Base-by-base conservation (phyloP, 1,284 basidiomycete genomes). In the Austroboletus novae-zelandiae region DNA sequence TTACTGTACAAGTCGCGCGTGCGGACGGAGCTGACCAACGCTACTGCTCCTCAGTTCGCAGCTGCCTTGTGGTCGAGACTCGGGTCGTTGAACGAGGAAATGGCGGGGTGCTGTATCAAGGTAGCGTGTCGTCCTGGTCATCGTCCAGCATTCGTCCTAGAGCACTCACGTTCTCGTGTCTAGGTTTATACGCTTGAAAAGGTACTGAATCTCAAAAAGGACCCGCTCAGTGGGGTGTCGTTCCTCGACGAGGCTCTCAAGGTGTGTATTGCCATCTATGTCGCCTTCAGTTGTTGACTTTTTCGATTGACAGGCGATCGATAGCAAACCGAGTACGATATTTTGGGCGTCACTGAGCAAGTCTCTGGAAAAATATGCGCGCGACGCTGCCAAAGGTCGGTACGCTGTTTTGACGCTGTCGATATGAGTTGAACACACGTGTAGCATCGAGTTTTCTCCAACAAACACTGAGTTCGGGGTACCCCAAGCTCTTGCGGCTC, bases 121-220 rank as follows among this genome's bases (percentile, higher is more conserved):
- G 91, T 87, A 57, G 42, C 30, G 5, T 31, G 50, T 8, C 13
- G n/a, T 35, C 25, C 39, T 35, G 11, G 15, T 34, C 25, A 1
- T 23, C 27, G 27, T 27, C 4, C 25, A 4, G 25, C 25, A 27
- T 8, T 14, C 17, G 27, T 23, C 44, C 8, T n/a, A 25, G 41
- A 27, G 20, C 44, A 34, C 29, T 56, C 48, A 47, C 4, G 9
- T 17, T 9, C 29, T 50, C 50, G 29, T 2, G 4, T 31, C 25
- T 29, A 94, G 88, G 91, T 98, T 5, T 97, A 98, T 68, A 90
- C 89, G 0, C 79, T 99, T 7, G 94, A 98, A 68, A 97, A 93
- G 64, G 95, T 98, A 5, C 74, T 98, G 29, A 84, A 83, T 61
- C 70, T 95, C 60, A 98, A 98, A 73, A 89, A 83, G 63, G 93